These are phyloP conservation scores for Trichomonas vaginalis DNA, from an alignment of 208 protist genomes.

Conservation along the genomic window DNA sequence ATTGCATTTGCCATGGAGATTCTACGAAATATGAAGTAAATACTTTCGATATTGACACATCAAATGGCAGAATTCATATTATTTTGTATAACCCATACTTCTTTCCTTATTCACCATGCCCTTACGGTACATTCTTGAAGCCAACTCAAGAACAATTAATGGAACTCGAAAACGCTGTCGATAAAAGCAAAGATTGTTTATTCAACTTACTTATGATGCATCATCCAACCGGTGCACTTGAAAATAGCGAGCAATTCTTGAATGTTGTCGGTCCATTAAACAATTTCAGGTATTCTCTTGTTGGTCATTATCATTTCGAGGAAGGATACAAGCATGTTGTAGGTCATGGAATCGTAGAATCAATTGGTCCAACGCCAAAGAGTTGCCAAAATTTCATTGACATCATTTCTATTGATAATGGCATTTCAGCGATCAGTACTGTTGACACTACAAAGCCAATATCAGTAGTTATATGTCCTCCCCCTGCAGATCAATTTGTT, in stretches of 20 bases:
- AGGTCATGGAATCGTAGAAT: neutral
- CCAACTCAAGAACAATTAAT: neutral
- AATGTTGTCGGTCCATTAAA: neutral
- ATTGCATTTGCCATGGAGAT: neutral
- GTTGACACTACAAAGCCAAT: neutral
- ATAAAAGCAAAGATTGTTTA: neutral
- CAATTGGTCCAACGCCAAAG: neutral
- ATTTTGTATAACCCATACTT: neutral
- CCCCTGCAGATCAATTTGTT: neutral
- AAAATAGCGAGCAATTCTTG: neutral
- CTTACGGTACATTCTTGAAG: neutral
- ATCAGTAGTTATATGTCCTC: neutral
- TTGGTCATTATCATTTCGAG: neutral
- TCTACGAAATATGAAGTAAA: neutral
- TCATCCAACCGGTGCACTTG: neutral
- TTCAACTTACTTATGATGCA: neutral
- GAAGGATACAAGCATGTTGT: neutral
- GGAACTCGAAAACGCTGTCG: neutral
- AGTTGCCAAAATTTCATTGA: neutral
- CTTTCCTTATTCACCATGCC: neutral
- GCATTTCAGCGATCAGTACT: neutral
- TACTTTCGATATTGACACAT: neutral
- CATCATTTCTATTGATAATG: neutral
- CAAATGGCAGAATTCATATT: neutral
- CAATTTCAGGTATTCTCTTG: neutral